A percentile compares a stretch with the other conserved stretches of the same genome.
Evolutionary conservation across 164 flowering plant species (phyloP).

Genomic region (Vitis rotundifolia): DNA sequence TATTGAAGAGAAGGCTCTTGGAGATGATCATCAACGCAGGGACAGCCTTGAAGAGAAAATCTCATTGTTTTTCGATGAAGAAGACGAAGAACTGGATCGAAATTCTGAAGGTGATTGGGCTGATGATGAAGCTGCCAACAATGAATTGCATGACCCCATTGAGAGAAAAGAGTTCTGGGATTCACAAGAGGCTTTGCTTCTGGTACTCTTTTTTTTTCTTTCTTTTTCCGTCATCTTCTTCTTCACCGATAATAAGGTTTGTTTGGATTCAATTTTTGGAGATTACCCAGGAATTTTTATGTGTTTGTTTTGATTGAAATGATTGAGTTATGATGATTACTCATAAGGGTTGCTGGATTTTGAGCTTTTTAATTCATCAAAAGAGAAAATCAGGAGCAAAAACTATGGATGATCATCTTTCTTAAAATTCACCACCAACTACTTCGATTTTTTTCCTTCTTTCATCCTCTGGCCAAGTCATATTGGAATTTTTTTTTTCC

Average conservation of each 20-base stretch:
- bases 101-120: not conserved
- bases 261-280: not conserved
- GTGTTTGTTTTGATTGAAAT: too few relatives aligned
- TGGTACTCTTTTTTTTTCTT: not conserved
- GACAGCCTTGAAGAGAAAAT: conserved; percentile 12
- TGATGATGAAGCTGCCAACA: not conserved
- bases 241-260: too few relatives aligned
- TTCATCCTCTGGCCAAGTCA: too few relatives aligned
- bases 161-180: conserved; percentile 23
- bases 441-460: too few relatives aligned
- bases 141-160: not conserved
- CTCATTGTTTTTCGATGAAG: conserved; percentile 10
- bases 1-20: conserved; percentile 17
- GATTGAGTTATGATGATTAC: too few relatives aligned
- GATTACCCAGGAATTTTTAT: not conserved
- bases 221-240: not conserved
- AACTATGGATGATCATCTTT: too few relatives aligned
- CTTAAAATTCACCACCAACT: too few relatives aligned
- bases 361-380: too few relatives aligned
- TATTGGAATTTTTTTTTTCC: too few relatives aligned
- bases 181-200: conserved; percentile 27
- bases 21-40: not conserved
- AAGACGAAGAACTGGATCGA: not conserved
- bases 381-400: not conserved
- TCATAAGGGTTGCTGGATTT: too few relatives aligned